Evolutionary conservation across 441 rosid genomes (phyloP), one percentile per base, ranked within the genome.

Genomic region (Hura crepitans): DNA sequence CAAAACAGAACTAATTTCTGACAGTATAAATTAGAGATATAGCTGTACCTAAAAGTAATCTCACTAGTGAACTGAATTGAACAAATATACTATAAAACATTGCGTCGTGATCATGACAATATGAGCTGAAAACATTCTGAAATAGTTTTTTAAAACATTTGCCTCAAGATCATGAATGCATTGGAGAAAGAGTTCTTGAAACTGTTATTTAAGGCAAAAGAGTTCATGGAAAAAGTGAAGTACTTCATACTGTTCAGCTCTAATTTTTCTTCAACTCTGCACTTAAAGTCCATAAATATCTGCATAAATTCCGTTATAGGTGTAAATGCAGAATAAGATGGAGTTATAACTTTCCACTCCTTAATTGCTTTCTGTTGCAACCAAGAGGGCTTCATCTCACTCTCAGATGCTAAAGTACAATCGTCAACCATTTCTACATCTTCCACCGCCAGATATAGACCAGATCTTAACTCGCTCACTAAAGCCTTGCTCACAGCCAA

Each of bases 181-280:
- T n/a, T 49, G 15, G 25, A 15, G 10, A 42, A 17, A 69, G 10
- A 27, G 27, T 25, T 68, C 35, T 23, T 43, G 53, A 68, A 37
- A 55, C 10, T 23, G 27, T 39, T 39, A 62, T 42, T 22, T 9
- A 23, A 71, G 17, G 42, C 23, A 33, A 33, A 25, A 43, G 60
- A 47, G 33, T 20, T 23, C 11, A 27, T 6, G 67, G 35, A 33
- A 54, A 54, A 28, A 62, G 11, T 15, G 31, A 31, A 39, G 74
- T 76, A 92, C 97, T 89, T 87, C 59, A 39, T 58, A 66, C 60
- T 55, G 66, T 81, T 78, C 73, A 35, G 76, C 70, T 62, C 83
- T 22, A 93, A 43, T 72, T 55, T 79, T 75, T 70, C 71, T 69
- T 81, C 81, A 68, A 80, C 75, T 58, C 31, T 65, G 58, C n/a